These are phyloP conservation scores for Xylaria arbuscula DNA, from an alignment of 2,329 filamentous ascomycete species.

Conservation along the genomic window DNA sequence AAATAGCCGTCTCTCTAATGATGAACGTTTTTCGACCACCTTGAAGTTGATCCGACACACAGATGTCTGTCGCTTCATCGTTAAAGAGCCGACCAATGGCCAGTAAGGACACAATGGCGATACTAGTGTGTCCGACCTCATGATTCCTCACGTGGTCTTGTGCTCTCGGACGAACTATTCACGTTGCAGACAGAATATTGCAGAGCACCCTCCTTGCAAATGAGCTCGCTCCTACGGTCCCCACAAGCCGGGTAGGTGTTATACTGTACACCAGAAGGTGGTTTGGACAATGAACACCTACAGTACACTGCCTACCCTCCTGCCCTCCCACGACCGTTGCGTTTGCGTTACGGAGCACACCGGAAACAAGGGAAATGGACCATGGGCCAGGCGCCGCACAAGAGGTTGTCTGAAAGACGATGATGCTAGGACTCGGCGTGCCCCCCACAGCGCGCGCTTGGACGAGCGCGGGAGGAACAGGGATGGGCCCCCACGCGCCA, in stretches of 20 bases:
- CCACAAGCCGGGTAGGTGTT: constrained; percentile 2
- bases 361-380: constrained; percentile 14
- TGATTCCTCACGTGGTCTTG: constrained; percentile 26
- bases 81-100: constrained; percentile 12
- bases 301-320: background rate
- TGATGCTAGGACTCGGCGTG: constrained; percentile 15
- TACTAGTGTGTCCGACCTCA: constrained; percentile 3
- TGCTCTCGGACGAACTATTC: constrained; percentile 23
- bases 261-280: background rate
- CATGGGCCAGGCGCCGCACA: background rate
- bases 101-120: background rate
- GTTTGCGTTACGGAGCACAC: constrained; percentile 18
- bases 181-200: constrained; percentile 6
- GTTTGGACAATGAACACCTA: constrained; percentile 16
- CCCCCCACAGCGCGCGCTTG: constrained; percentile 28
- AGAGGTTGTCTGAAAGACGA: constrained; percentile 15
- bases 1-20: background rate
- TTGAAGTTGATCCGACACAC: background rate
- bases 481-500: constrained; percentile 38
- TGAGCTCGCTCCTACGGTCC: constrained; percentile 12
- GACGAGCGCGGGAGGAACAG: constrained; percentile 14
- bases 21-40: background rate
- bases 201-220: constrained; percentile 8
- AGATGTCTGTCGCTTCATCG: background rate
- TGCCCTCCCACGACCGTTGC: background rate